Evolutionary conservation across 345 rosid species (phyloP), one percentile per base, ranked within the genome.

Genomic region (Hevea brasiliensis): DNA sequence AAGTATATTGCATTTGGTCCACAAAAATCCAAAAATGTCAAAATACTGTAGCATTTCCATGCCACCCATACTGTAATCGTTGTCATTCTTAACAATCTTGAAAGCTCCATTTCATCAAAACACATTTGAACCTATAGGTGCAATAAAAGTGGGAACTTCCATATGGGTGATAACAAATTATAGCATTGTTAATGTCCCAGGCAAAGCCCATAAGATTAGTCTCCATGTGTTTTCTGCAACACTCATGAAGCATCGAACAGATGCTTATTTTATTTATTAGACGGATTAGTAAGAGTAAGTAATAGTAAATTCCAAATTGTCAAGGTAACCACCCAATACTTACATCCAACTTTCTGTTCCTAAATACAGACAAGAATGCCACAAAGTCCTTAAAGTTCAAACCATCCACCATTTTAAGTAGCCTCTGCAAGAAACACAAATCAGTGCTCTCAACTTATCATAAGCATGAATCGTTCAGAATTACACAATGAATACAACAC

Each of bases 361-460:
- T 87, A 71, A 88, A 90, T 10, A 85, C 80, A 40, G 96, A 90
- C 81, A 90, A 80, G 83, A 88, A 90, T 50, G 89, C 90, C 42
- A 87, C 90, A 73, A 90, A 90, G 72, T 87, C 93, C 87, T 87
- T 90, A 41, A 90, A 90, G 76, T 90, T 90, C 87, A 88, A 81
- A 8, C 91, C 91, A 59, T 90, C 91, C 53, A 86, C 89, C 89
- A 90, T 90, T 80, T 86, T 86, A 61, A 88, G 89, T 79, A 90
- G 71, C 65, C 93, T 86, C 96, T 90, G 85, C 65, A 76, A 74
- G 65, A 59, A 29, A 56, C 75, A 74, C 21, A 75, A 68, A 37
- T 40, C 10, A 23, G 29, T 62, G 42, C 40, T 29, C 64, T 55
- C 47, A 32, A 50, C 54, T 48, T 18, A 71, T 61, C 41, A 68